These are phyloP conservation scores for Erythrophleum fordii DNA, from an alignment of 306 rosid species.

Conservation along the genomic window DNA sequence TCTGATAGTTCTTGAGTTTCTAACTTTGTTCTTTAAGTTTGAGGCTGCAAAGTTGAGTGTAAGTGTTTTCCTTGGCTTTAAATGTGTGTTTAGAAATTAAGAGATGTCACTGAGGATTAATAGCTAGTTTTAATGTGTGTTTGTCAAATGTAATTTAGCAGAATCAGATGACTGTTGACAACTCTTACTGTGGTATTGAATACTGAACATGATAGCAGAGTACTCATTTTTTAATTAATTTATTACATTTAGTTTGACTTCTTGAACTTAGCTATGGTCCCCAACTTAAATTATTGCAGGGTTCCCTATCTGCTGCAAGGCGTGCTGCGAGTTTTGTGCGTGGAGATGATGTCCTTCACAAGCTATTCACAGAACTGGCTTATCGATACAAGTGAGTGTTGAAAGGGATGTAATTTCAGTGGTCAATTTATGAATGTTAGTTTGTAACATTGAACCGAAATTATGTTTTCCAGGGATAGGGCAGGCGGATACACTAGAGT, in stretches of 20 bases:
- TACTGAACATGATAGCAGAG: background rate
- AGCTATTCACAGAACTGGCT: constrained; percentile 88
- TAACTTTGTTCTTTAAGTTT: background rate
- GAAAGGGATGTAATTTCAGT: constrained; percentile 17
- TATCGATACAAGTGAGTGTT: constrained; percentile 79
- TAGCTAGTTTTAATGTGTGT: background rate
- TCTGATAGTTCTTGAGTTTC: background rate
- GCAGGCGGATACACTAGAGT: constrained; percentile 92
- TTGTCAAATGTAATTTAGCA: background rate
- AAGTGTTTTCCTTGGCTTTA: background rate
- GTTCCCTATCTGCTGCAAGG: constrained; percentile 78
- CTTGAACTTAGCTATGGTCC: constrained; percentile 7
- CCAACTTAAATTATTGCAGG: constrained; percentile 48
- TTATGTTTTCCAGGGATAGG: constrained; percentile 70
- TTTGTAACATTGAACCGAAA: constrained; percentile 33
- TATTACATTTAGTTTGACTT: constrained; percentile 14
- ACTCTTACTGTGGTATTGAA: background rate
- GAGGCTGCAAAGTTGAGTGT: background rate
- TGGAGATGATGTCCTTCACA: constrained; percentile 94
- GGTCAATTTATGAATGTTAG: background rate
- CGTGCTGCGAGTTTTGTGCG: constrained; percentile 85
- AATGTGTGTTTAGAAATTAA: background rate
- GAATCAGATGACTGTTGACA: background rate
- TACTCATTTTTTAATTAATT: constrained; percentile 1
- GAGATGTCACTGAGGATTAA: background rate